Conservation (phyloP, 192 early-diverging fungal genomes). For the Backusella macrospora region DNA sequence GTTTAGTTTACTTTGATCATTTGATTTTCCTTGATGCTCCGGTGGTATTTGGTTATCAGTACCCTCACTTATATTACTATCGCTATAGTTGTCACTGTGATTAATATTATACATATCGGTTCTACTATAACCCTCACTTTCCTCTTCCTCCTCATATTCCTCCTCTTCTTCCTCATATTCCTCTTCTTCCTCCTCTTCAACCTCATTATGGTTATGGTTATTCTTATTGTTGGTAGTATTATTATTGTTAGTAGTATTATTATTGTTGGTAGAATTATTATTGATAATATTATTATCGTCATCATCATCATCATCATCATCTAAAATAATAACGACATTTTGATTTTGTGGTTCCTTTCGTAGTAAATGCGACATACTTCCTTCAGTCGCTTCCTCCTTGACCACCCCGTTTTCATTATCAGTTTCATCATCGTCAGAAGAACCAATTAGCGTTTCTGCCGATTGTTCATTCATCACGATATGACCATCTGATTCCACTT, state of each 20-base stretch:
- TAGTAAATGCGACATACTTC: not conserved
- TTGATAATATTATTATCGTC: not conserved
- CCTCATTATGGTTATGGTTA: too few species aligned
- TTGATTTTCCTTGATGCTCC: too few species aligned
- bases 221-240: too few species aligned
- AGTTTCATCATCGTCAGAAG: not conserved
- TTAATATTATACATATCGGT: too few species aligned
- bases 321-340: not conserved
- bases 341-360: not conserved
- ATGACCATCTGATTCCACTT: conserved; percentile 45
- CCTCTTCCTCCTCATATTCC: too few species aligned
- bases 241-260: too few species aligned
- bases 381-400: not conserved
- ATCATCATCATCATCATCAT: not conserved
- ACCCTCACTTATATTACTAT: not conserved
- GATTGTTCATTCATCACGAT: not conserved
- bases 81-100: not conserved
- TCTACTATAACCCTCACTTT: too few species aligned
- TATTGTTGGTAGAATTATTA: too few species aligned
- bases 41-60: not conserved
- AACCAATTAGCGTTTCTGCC: not conserved
- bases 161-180: too few species aligned
- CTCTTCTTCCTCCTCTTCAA: too few species aligned
- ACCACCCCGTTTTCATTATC: not conserved
- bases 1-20: too few species aligned